Evolutionary conservation across 345 rosid species (phyloP), one percentile per base, ranked within the genome.

Genomic region (Noccaea bulbosa): DNA sequence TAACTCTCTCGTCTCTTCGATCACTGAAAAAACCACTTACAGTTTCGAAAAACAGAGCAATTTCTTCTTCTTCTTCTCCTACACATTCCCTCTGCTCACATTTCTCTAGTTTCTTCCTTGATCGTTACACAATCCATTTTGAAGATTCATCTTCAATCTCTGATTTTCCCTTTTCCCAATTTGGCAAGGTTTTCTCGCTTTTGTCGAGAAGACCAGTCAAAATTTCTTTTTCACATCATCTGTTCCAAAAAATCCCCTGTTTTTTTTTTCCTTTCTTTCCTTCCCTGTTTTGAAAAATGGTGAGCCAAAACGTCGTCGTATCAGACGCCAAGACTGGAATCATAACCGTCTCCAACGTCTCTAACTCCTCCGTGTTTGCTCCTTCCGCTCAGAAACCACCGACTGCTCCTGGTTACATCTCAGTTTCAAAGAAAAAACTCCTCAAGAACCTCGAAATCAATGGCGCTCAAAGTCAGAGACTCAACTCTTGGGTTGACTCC

Each of bases 401-500:
- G 37, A 83, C 84, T 6, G 78, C 77, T 1, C 93, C 87, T 37
- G 84, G 91, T 7, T 76, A 60, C 78, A 46, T 85, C 74, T 74
- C 88, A 45, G 49, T 85, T 2, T 82, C 88, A 0, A 79, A 78
- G 75, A 85, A 82, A 69, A 81, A 83, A 51, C 56, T 84, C 4
- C 62, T 80, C 34, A 83, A 84, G 60, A 85, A 85, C 55, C 84
- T 85, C 7, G 97, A 92, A 67, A 87, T 87, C 69, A 84, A 66
- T 71, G 82, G 81, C 10, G 63, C 50, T 34, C 80, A 75, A 45
- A 74, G 81, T 37, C 74, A 77, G 8, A 90, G 88, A 73, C 72
- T 86, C 48, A 89, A 73, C 76, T 78, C 89, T 12, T 89, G 91
- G 93, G 90, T 91, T 50, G 95, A 93, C 46, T 93, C 96, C 22